Evolutionary conservation across 345 rosid species (phyloP).

Genomic region (thale cress (Arabidopsis thaliana)): TAIR10.1 NC_003070.9:4342001-4342500

Average conservation of each 20-base stretch:
- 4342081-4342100: conserved; percentile 47
- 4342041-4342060: conserved; percentile 1
- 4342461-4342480: conserved; percentile 61
- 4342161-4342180: conserved; percentile 39
- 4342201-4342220: conserved; percentile 34
- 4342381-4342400: background rate
- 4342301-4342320: conserved; percentile 29
- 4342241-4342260: conserved; percentile 59
- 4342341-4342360: conserved; percentile 42
- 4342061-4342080: background rate
- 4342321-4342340: conserved; percentile 53
- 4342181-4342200: conserved; percentile 27
- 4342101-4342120: conserved; percentile 28
- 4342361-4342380: conserved; percentile 25
- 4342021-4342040: conserved; percentile 42
- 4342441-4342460: conserved; percentile 29
- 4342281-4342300: conserved; percentile 57
- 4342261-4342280: conserved; percentile 44
- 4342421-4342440: conserved; percentile 17
- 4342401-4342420: conserved; percentile 14
- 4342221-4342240: conserved; percentile 42
- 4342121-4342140: background rate
- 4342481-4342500: conserved; percentile 52
- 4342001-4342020: conserved; percentile 36
- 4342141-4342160: conserved; percentile 34